phyloP scores from a whole-genome alignment of 495 filamentous ascomycete genomes.

The Astrocystis sublimbata region DNA sequence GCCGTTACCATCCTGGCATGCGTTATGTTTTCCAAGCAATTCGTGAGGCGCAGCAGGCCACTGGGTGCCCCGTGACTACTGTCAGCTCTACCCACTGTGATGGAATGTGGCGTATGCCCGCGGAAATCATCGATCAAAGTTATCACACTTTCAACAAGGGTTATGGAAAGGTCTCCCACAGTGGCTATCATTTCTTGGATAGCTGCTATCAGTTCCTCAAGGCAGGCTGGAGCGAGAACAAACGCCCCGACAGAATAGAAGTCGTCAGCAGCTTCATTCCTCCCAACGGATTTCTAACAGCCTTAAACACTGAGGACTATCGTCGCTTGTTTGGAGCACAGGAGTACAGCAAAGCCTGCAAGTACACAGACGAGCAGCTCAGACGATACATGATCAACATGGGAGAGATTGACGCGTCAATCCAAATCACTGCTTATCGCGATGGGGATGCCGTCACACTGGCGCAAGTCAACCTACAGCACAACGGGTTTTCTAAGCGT shows the following conservation, averaged over 20 bases:
- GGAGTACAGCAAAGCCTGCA: not conserved
- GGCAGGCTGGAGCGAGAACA: not conserved
- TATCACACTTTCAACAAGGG: not conserved
- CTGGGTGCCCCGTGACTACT: not conserved
- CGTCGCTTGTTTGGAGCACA: not conserved
- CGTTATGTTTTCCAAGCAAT: not conserved
- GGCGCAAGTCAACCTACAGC: not conserved
- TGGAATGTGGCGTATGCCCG: not conserved
- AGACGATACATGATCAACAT: not conserved
- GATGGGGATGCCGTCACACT: not conserved
- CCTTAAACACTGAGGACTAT: not conserved
- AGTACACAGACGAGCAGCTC: not conserved
- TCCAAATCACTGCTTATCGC: not conserved
- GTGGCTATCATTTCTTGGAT: not conserved
- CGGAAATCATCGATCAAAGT: not conserved
- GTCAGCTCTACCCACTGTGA: not conserved
- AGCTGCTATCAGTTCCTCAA: not conserved
- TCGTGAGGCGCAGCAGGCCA: not conserved
- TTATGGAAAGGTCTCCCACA: not conserved
- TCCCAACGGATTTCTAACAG: not conserved
- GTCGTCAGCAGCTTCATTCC: not conserved
- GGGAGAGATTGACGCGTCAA: not conserved
- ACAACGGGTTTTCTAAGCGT: not conserved
- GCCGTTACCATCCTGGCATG: not conserved
- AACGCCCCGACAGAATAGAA: not conserved